phyloP scores from a whole-genome alignment of 1,284 basidiomycete genomes.

The Microbotryum violaceum region DNA sequence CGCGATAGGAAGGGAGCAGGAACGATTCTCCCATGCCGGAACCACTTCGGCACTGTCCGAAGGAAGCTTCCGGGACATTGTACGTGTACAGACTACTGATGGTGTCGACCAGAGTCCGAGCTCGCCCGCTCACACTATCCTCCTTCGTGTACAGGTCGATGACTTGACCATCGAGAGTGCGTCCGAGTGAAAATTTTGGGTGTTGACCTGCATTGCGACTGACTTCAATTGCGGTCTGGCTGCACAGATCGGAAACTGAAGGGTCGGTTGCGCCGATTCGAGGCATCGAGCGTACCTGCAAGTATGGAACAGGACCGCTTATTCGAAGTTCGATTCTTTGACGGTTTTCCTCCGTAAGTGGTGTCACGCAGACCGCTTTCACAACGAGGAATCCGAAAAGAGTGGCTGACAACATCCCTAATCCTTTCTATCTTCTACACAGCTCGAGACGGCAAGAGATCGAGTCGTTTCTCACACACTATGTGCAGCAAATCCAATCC shows the following conservation, averaged over 20 bases:
- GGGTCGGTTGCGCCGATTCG: slow-evolving; percentile 14
- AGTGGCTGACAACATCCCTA: too few species aligned
- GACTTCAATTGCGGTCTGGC: background rate
- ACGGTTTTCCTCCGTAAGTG: slow-evolving; percentile 20
- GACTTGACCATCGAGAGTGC: slow-evolving; percentile 23
- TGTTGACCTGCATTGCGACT: background rate
- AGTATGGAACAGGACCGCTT: slow-evolving; percentile 20
- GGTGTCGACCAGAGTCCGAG: too few species aligned
- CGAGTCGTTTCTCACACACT: slow-evolving; percentile 21
- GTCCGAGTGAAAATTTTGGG: background rate
- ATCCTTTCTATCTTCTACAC: background rate
- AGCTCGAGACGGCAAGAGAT: slow-evolving; percentile 22
- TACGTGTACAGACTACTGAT: background rate
- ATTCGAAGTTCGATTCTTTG: slow-evolving; percentile 26
- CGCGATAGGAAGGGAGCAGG: background rate
- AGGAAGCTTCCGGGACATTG: slow-evolving; percentile 19
- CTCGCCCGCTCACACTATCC: background rate
- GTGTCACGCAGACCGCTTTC: background rate
- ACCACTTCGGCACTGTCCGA: slow-evolving; percentile 6
- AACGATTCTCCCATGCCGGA: background rate
- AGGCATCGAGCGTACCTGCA: slow-evolving; percentile 13
- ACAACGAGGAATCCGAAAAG: too few species aligned
- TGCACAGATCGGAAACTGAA: slow-evolving; percentile 18
- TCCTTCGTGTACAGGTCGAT: slow-evolving; percentile 11
- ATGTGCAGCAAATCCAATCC: slow-evolving; percentile 14